Conservation (phyloP, 2,329 filamentous ascomycete species). For the Beauveria medogensis region DNA sequence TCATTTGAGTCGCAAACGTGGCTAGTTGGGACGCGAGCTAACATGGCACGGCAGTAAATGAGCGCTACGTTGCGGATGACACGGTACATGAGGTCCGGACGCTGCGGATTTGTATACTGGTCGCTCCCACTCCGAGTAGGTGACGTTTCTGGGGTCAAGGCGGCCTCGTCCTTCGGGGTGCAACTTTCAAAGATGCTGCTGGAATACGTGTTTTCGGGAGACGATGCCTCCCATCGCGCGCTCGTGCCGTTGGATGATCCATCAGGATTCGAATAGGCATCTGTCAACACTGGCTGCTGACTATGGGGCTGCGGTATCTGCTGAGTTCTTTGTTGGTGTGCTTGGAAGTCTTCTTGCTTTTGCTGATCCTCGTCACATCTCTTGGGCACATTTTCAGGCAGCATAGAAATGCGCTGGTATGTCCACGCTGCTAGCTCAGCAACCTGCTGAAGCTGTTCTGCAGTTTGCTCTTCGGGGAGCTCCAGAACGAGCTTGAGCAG, state of each 20-base stretch:
- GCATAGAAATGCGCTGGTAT: constrained; percentile 27
- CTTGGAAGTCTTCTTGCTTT: constrained; percentile 9
- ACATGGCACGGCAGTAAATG: constrained; percentile 40
- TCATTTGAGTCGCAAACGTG: constrained; percentile 30
- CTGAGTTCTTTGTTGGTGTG: constrained; percentile 7
- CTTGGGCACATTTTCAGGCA: constrained; percentile 22
- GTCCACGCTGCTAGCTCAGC: constrained; percentile 32
- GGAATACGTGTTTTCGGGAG: constrained; percentile 8
- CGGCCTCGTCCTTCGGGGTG: constrained; percentile 1
- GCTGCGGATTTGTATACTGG: constrained; percentile 14
- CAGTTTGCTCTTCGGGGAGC: constrained; percentile 27
- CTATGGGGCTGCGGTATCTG: background rate
- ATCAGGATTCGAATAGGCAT: background rate
- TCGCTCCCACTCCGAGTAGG: constrained; percentile 9
- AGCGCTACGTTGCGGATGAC: constrained; percentile 38
- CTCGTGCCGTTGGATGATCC: constrained; percentile 10
- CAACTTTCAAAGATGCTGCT: constrained; percentile 9
- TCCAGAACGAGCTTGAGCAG: constrained; percentile 35
- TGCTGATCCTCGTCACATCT: background rate
- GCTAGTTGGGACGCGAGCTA: constrained; percentile 33
- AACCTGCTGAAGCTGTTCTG: constrained; percentile 31
- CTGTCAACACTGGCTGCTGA: background rate
- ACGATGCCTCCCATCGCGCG: constrained; percentile 11
- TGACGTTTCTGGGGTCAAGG: constrained; percentile 2
- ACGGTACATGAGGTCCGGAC: constrained; percentile 37